phyloP scores from a whole-genome alignment of 805 yeast species.

The Metschnikowia gelsemii region DNA sequence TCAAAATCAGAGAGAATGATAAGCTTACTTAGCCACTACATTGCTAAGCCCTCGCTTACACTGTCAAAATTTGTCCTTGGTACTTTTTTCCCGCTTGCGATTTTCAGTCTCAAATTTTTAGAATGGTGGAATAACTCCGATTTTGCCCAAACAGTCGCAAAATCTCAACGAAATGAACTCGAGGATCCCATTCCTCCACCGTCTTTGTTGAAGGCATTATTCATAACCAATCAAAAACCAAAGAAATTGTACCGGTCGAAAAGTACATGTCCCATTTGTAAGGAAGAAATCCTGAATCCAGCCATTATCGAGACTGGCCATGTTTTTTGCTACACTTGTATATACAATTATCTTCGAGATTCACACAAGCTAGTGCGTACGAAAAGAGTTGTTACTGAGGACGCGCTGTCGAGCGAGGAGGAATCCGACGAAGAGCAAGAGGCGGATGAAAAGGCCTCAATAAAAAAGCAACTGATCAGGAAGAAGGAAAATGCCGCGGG shows the following conservation, averaged over 20 bases:
- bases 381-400: constrained; percentile 12
- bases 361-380: constrained; percentile 35
- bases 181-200: constrained; percentile 54
- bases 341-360: constrained; percentile 58
- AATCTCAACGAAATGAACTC: constrained; percentile 44
- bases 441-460: constrained; percentile 9
- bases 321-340: constrained; percentile 87
- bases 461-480: constrained; percentile 12
- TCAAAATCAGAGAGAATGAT: constrained; percentile 37
- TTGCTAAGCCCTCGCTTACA: constrained; percentile 32
- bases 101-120: constrained; percentile 75
- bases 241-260: constrained; percentile 30
- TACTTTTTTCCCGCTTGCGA: constrained; percentile 73
- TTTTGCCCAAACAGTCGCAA: constrained; percentile 57
- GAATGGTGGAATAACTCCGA: constrained; percentile 93
- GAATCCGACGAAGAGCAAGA: constrained; percentile 18
- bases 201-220: constrained; percentile 25
- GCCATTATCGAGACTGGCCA: constrained; percentile 89
- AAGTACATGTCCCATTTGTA: constrained; percentile 67
- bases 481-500: constrained; percentile 10
- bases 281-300: constrained; percentile 64
- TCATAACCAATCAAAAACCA: constrained; percentile 17
- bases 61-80: constrained; percentile 37
- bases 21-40: constrained; percentile 22
- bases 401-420: constrained; percentile 20